Conservation (phyloP, 164 flowering plant genomes). For the Taxillus chinensis region DNA sequence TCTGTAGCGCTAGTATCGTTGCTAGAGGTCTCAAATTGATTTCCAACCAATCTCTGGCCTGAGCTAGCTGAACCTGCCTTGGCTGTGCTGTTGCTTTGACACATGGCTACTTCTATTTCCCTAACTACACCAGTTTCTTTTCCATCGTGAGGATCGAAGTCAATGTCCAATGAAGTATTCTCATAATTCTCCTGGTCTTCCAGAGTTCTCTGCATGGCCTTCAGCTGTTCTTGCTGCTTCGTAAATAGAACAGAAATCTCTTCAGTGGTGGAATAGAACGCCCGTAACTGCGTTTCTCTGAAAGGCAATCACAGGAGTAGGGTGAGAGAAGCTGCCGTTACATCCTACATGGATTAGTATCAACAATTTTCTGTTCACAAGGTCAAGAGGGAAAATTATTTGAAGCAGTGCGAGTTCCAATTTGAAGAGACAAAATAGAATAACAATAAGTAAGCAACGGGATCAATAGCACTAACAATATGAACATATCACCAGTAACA, state of each 20-base stretch:
- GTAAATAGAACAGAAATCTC: conserved; percentile 66
- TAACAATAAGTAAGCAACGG: too few species aligned
- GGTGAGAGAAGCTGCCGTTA: too few species aligned
- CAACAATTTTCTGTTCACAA: too few species aligned
- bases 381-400: too few species aligned
- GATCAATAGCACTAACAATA: too few species aligned
- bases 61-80: conserved; percentile 46
- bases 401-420: too few species aligned
- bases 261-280: conserved; percentile 97
- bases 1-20: conserved; percentile 70
- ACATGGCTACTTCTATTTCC: conserved; percentile 16
- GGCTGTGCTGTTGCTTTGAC: conserved; percentile 14
- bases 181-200: conserved; percentile 93
- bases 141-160: conserved; percentile 23
- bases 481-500: background rate
- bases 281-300: conserved; percentile 94
- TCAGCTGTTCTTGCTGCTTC: conserved; percentile 94
- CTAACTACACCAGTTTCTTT: conserved; percentile 13
- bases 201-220: conserved; percentile 85
- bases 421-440: too few species aligned
- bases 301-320: conserved; percentile 10
- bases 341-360: too few species aligned
- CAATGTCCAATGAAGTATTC: conserved; percentile 50
- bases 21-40: conserved; percentile 27
- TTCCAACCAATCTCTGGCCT: conserved; percentile 30